phyloP scores from a whole-genome alignment of 1,284 basidiomycete genomes.

The Papiliotrema nemorosa region DNA sequence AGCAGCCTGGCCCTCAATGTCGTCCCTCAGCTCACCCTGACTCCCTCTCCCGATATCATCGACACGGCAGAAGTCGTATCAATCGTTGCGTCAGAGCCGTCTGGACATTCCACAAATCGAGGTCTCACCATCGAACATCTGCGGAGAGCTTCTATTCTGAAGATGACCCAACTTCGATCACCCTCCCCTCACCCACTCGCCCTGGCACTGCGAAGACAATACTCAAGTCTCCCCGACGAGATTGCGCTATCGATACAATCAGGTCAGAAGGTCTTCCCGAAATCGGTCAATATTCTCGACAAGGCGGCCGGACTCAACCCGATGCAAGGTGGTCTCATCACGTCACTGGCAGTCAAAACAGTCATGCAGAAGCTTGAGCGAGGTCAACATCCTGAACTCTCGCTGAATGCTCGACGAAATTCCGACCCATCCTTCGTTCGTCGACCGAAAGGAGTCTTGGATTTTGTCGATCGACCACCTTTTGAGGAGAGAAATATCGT shows the following conservation, averaged over 20 bases:
- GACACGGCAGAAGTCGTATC: conserved; percentile 5
- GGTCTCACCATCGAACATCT: conserved; percentile 22
- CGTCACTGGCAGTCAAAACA: conserved; percentile 25
- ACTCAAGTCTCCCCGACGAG: conserved; percentile 38
- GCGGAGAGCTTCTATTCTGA: conserved; percentile 32
- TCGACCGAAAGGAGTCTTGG: conserved; percentile 32
- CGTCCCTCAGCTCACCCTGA: conserved; percentile 12
- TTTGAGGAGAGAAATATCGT: conserved; percentile 42
- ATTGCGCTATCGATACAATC: conserved; percentile 38
- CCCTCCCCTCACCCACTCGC: conserved; percentile 44
- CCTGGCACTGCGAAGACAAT: conserved; percentile 28
- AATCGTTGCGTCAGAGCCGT: not conserved
- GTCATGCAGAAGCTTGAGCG: conserved; percentile 28
- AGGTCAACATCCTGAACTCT: conserved; percentile 24
- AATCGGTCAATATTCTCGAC: conserved; percentile 31
- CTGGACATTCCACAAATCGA: not conserved
- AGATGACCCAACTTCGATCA: conserved; percentile 32
- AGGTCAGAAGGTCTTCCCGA: conserved; percentile 37
- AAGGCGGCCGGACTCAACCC: conserved; percentile 17
- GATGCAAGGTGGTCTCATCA: conserved; percentile 31
- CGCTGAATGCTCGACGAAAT: conserved; percentile 6
- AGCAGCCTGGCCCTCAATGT: conserved; percentile 10
- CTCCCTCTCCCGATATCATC: conserved; percentile 9
- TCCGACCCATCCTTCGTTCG: conserved; percentile 13
- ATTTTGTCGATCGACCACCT: conserved; percentile 39